Evolutionary conservation across 225 moss, liverwort and hornwort species (phyloP).

Genomic region (Polytrichum commune): DNA sequence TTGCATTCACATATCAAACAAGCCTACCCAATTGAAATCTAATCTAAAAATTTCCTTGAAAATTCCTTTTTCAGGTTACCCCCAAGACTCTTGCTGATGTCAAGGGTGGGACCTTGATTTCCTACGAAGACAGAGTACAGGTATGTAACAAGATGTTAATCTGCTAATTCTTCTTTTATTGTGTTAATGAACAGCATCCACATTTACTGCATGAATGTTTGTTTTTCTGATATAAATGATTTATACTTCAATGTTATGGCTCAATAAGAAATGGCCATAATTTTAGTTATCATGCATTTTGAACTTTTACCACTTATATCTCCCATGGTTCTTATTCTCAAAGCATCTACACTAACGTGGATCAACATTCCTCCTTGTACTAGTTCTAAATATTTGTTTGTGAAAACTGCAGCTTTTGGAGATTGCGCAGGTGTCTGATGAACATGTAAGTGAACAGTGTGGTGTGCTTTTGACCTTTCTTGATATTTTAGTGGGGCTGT

Average conservation of each 20-base stretch:
- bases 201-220: too few relatives aligned
- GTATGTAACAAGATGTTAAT: slow-evolving; percentile 19
- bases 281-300: too few relatives aligned
- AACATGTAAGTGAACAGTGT: slow-evolving; percentile 57
- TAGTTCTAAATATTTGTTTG: background rate
- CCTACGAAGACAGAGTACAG: slow-evolving; percentile 94
- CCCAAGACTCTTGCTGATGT: slow-evolving; percentile 99
- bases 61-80: slow-evolving; percentile 42
- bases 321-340: too few relatives aligned
- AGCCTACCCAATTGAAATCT: too few relatives aligned
- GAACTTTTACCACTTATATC: too few relatives aligned
- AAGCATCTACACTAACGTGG: background rate
- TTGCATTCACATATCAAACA: too few relatives aligned
- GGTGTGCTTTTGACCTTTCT: background rate
- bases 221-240: background rate
- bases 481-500: background rate
- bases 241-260: background rate
- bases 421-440: slow-evolving; percentile 96
- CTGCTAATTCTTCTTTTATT: background rate
- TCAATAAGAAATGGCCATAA: too few relatives aligned
- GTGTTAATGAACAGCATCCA: background rate
- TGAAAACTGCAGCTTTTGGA: slow-evolving; percentile 74
- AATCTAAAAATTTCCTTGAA: background rate
- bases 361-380: background rate
- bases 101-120: slow-evolving; percentile 94